Base-by-base conservation (phyloP, 1,139 yeast genomes). In the Yarrowia galli region DNA sequence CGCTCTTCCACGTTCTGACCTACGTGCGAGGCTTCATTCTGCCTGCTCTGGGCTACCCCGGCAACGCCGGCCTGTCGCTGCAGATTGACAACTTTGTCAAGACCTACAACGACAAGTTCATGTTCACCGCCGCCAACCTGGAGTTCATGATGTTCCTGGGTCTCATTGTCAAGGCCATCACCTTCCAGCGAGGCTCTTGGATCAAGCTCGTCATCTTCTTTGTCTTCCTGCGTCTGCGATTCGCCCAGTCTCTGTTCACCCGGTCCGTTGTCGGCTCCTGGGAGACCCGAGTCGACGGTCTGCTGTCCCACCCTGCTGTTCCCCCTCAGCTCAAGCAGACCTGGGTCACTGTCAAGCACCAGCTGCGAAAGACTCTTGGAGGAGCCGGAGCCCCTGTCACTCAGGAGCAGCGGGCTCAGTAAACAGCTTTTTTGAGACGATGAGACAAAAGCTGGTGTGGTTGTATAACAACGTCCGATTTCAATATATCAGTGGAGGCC, bases 181-280 rank as follows among this genome's bases (percentile, higher is more conserved):
- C 88, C n/a, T 88, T 88, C 80, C 83, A 87, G 76, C 82, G 80
- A 73, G 86, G 87, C 74, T 87, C 93, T 48, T 83, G 91, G 82
- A 74, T 87, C 68, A 85, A 88, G 20, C 82, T 90, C 58, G 71
- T 84, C 32, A 78, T 85, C 53, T 92, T 89, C 78, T 75, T 85
- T 38, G 70, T 87, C 23, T 93, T 93, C 79, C 83, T 92, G 77
- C 91, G 91, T 79, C 79, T 89, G 70, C 86, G 97, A 78, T 91
- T 83, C 76, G 96, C 91, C 76, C 88, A 86, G 73, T 89, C 96
- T 10, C 82, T 86, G 56, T 88, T 87, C 80, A 89, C 92, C 70
- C 87, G 92, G 79, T 83, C 86, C 72, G 88, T 87, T 63, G 83
- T 92, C 75, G 87, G 89, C 79, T 81, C 83, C 63, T 81, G 90